Evolutionary conservation across 257 asterid species (phyloP), one percentile per base, ranked within the genome.

Genomic region (Ehretia macrophylla): DNA sequence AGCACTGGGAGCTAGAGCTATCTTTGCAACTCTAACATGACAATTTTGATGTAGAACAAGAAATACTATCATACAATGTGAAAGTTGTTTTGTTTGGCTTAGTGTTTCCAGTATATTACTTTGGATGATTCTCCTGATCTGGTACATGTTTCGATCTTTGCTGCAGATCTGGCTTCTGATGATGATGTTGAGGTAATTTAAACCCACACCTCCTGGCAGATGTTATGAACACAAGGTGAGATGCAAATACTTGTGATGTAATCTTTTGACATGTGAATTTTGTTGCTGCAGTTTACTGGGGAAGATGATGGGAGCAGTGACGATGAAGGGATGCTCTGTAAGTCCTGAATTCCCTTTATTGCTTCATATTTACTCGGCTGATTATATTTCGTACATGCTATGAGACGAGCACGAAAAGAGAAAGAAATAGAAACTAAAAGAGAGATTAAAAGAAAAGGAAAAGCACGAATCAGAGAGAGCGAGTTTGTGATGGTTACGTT

Each of bases 241-340:
- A 27, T 39, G 53, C 10, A 27, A 27, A 47, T 56, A 37, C 67
- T 23, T 47, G 51, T 60, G 32, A 35, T 46, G 40, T 58, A 17
- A n/a, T 51, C 53, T 21, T 1, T 20, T 62, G n/a, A 76, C 60
- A 77, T 77, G 47, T 57, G 38, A 60, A 19, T 59, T 52, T 21
- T 75, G 53, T 46, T 73, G 20, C 47, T 78, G 46, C 83, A 86
- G 97, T 45, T 66, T 50, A 59, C 77, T 21, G 87, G 79, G 40
- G 87, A 71, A 71, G 73, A 82, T 59, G 95, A 81, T 60, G 90
- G 72, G 59, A 83, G 82, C 81, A 86, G 94, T 16, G 94, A 82
- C 42, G 94, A 85, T 16, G 97, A 85, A 65, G 95, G 97, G 67
- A 81, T 88, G 97, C 97, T 88, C 57, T 88, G 95, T 88, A 62